Conservation (phyloP, 2,329 filamentous ascomycete species). For the Exophiala calicioides region DNA sequence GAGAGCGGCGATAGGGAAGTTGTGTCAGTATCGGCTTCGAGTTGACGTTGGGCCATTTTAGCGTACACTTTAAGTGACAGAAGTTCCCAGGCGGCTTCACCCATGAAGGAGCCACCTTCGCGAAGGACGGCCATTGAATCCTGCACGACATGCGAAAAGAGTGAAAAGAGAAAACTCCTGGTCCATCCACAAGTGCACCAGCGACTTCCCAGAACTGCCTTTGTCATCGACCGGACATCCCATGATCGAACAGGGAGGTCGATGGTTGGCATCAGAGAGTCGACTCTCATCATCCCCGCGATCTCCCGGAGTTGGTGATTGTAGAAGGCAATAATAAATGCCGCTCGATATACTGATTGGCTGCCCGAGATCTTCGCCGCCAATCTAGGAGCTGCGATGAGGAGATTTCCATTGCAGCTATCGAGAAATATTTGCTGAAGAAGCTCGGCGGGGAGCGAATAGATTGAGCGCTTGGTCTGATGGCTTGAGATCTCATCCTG, state of each 20-base stretch:
- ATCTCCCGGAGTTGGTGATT: constrained; percentile 1
- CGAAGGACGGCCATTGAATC: too few relatives aligned
- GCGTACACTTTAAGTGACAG: too few relatives aligned
- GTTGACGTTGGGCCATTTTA: too few relatives aligned
- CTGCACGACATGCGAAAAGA: too few relatives aligned
- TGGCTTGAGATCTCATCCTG: background rate
- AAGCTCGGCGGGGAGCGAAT: background rate
- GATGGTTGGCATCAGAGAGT: background rate
- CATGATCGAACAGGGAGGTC: background rate
- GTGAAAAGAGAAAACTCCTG: too few relatives aligned
- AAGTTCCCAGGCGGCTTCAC: too few relatives aligned
- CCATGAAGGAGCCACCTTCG: too few relatives aligned
- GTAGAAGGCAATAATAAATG: constrained; percentile 6
- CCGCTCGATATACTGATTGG: constrained; percentile 1
- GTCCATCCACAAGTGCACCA: constrained; percentile 8
- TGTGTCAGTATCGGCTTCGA: too few relatives aligned
- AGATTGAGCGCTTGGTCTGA: background rate
- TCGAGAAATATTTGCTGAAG: constrained; percentile 4
- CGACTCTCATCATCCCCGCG: background rate
- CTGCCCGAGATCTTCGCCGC: constrained; percentile 1
- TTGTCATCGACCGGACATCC: constrained; percentile 5
- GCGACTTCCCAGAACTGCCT: constrained; percentile 1
- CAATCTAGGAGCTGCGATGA: constrained; percentile 1
- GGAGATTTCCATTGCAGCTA: constrained; percentile 2
- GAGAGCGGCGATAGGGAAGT: too few relatives aligned